Percentiles rank a stretch among this genome's conserved stretches.
phyloP scores from a whole-genome alignment of 768 basidiomycete genomes.

The Tulasnella sp. region DNA sequence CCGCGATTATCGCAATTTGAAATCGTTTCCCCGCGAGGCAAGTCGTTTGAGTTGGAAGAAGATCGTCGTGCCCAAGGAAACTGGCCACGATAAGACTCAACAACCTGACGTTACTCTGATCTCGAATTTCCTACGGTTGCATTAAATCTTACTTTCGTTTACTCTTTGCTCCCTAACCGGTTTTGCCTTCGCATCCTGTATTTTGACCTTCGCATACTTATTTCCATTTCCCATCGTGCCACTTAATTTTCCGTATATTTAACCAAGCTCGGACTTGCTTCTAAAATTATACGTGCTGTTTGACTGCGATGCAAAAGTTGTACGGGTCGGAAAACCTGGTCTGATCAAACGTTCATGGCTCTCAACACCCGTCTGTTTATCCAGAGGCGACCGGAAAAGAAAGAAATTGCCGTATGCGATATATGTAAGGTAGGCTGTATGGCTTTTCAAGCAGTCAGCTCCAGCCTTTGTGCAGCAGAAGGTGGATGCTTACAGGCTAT shows the following conservation, averaged over 20 bases:
- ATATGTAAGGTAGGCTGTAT: no score
- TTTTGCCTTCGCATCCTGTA: neutral
- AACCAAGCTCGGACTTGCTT: neutral
- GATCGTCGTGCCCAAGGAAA: neutral
- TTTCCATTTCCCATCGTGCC: neutral
- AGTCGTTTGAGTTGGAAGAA: conserved; percentile 19
- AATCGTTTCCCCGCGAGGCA: conserved; percentile 24
- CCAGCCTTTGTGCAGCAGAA: no score
- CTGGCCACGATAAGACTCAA: neutral
- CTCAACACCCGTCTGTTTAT: neutral
- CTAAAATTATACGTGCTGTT: neutral
- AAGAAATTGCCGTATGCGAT: no score
- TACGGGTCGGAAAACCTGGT: neutral
- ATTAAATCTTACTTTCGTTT: conserved; percentile 3
- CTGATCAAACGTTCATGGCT: neutral
- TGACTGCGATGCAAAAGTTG: neutral
- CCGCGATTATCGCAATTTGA: conserved; percentile 28
- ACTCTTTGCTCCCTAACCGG: neutral
- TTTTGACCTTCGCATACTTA: neutral
- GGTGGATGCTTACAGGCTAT: neutral
- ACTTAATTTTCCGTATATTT: neutral
- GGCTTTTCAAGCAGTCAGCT: no score
- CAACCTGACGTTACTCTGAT: neutral
- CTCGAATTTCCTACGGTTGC: neutral
- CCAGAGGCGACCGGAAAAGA: neutral